Base-by-base conservation (phyloP, 83 land plant genomes). In the Larix sibirica region DNA sequence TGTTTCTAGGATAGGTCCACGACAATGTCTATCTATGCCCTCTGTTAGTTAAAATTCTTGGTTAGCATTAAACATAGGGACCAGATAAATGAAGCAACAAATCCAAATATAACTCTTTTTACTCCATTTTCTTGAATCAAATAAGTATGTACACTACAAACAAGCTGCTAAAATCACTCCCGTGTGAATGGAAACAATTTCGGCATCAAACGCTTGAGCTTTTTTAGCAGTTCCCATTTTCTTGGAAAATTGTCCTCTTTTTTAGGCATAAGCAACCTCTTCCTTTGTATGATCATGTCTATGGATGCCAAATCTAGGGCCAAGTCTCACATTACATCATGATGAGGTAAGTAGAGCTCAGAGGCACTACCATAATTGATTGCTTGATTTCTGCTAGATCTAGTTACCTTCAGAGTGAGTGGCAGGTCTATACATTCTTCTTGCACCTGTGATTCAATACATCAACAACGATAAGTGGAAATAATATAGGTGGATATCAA, bases 181-280 rank as follows among this genome's bases (percentile, higher is more conserved):
- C 81, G 92, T 90, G 38, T 92, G 89, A 68, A 92, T 73, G 31
- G 94, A 92, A 44, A 92, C 89, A 81, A 92, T 61, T 61, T 84
- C 87, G 12, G 94, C 92, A 63, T 92, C 67, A 68, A 85, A 88
- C 26, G 90, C 70, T 38, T 83, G 65, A 74, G n/a, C n/a, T 86
- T 86, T 47, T 47, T 47, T 18, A 86, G 80, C 65, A 89, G 83
- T 66, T 62, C 77, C 94, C 94, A 92, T 58, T 90, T 89, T 58
- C 84, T 85, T 23, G 94, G 94, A 13, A 92, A 87, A 6, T 24
- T 50, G 0, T 54, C 16, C 56, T 92, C 91, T 76, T 85, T 89
- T 47, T 75, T 87, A 4, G 91, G 83, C 94, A 92, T 92, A 13
- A 92, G 23, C 65, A 92, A 68, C 65, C 94, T 81, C 79, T 47